These are phyloP conservation scores for Sicyos baderoa DNA, from an alignment of 306 rosid genomes.

Conservation along the genomic window DNA sequence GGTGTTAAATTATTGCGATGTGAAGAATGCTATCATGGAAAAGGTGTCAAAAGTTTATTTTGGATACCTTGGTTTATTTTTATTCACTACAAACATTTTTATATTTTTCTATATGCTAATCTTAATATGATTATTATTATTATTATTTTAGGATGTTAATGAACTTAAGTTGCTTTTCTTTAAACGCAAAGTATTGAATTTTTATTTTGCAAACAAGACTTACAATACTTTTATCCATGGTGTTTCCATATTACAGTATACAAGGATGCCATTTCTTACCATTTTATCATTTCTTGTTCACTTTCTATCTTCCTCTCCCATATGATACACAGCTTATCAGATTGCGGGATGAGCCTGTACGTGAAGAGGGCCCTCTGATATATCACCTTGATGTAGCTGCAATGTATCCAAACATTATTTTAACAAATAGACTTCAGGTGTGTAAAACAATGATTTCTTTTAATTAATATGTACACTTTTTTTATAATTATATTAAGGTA, in stretches of 20 bases:
- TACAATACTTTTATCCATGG: background rate
- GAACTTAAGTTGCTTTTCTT: background rate
- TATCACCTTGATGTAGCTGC: slow-evolving; percentile 99
- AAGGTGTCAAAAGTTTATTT: slow-evolving; percentile 49
- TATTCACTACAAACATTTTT: background rate
- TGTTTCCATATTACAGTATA: background rate
- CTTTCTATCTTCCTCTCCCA: slow-evolving; percentile 24
- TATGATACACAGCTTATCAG: slow-evolving; percentile 48
- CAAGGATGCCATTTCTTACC: background rate
- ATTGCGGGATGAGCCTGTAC: slow-evolving; percentile 64
- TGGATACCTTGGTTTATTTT: slow-evolving; percentile 18
- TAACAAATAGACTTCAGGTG: slow-evolving; percentile 99
- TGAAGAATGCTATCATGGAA: slow-evolving; percentile 69
- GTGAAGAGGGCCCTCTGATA: slow-evolving; percentile 89
- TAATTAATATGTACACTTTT: background rate
- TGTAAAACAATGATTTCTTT: background rate
- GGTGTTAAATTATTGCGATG: slow-evolving; percentile 81
- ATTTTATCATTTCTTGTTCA: background rate
- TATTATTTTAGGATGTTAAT: background rate
- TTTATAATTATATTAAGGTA: background rate
- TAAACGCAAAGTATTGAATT: background rate
- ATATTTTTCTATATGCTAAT: slow-evolving; percentile 6
- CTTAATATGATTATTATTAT: background rate
- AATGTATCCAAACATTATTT: slow-evolving; percentile 94
- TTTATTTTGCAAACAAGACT: background rate